Base-by-base conservation (phyloP, 345 rosid species). In the Linum lewisii region DNA sequence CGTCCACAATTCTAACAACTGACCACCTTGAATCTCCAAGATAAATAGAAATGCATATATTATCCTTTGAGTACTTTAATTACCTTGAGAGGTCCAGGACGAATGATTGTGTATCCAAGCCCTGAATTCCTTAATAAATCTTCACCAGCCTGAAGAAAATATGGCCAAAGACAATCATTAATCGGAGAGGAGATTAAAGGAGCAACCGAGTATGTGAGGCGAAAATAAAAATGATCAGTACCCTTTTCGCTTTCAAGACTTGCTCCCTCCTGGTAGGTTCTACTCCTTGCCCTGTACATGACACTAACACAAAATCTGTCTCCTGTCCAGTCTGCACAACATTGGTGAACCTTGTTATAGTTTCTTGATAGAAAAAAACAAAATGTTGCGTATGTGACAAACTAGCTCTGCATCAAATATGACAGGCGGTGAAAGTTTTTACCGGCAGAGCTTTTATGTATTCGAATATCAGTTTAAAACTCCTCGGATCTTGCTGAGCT, bases 381-480 rank as follows among this genome's bases (percentile, higher is more conserved):
- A 24, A 54, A 1, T 54, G 26, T 22, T 22, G 58, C 34, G 21
- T 5, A 62, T 3, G 54, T 16, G 25, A 57, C 32, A 29, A n/a
- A 29, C 24, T 15, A 45, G 51, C 13, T 45, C 2, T 1, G 23
- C 37, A 36, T 18, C 51, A 44, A 26, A 63, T 59, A n/a, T 21
- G 60, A 60, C 59, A 20, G 47, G 29, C 7, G 36, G 22, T 38
- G 21, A 6, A 18, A 24, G 21, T 34, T 69, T 86, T 78, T 76
- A 88, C 99, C 26, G 97, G 99, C 83, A 86, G 75, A 51, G 97
- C 94, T 73, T 93, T 89, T 63, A 93, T 83, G 70, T 86, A 93
- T 65, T 93, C 91, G 58, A 89, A 61, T 68, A 80, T 71, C 60
- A 92, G 90, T 75, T 84, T 86, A 70, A 92, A 92, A 77, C 82